Evolutionary conservation across 202 grass and related monocot species (phyloP), one percentile per base, ranked within the genome.

Genomic region (Panicum virgatum): DNA sequence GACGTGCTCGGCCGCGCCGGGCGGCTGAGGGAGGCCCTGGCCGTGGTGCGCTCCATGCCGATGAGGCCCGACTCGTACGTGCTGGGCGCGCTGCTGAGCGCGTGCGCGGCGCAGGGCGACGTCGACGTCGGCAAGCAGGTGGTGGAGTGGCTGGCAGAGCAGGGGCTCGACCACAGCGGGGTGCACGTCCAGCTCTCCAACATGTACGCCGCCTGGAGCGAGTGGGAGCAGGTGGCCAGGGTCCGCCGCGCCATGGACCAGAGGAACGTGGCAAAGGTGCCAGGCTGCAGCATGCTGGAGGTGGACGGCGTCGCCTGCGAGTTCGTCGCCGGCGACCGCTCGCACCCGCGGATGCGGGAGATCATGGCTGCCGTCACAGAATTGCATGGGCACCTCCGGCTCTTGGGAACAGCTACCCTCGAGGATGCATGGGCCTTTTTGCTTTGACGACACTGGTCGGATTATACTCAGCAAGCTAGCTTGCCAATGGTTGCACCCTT

Each of bases 1-100:
- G 92, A 97, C 72, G 86, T 88, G 25, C 86, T 97, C 0, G 78
- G 90, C 57, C 92, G 92, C 30, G 94, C 94, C 4, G 90, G 92
- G 29, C 80, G 64, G 78, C 47, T 97, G 6, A 58, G 34, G 4
- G 92, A 92, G 48, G 88, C 92, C 2, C 47, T 86, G 58, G 81
- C 78, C 2, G 19, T 94, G 62, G 85, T 79, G 29, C 73, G 86
- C 27, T 23, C 27, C n/a, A 90, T 94, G 87, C 86, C 84, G 2
- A 76, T 89, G 78, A 45, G 80, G 46, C 85, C 89, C 5, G 89
- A 91, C 59, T 78, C 90, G 16, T 91, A 90, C 46, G 85, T 91
- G 62, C 68, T 80, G 23, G 92, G 92, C 27, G 86, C 92, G 62
- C 77, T 97, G 66, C 83, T 97, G 18, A 92, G 89, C 37, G 90